Base-by-base conservation (phyloP, 805 yeast genomes). In the Groenewaldozyma tartarivorans region DNA sequence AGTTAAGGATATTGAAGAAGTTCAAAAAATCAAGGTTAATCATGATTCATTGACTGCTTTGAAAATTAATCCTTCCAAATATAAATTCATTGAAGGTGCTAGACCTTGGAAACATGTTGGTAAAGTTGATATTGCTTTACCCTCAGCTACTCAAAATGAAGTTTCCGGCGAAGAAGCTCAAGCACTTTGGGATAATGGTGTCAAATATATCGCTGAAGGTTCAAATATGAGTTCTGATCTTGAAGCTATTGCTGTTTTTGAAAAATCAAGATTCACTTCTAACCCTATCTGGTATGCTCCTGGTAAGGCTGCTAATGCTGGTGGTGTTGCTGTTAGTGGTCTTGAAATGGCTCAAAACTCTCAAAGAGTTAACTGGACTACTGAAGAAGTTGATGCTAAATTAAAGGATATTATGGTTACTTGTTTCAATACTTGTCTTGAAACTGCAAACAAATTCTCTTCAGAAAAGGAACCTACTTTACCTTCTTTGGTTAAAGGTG, bases 341-440 rank as follows among this genome's bases (percentile, higher is more conserved):
- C 76, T 90, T 53, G 98, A 90, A 75, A 92, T 90, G 98, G 96
- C 97, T 51, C 98, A 90, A 74, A 92, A 90, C 84, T 85, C 96
- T 45, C 94, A 82, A 64, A 83, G 96, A 74, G 77, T 79, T 52
- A 67, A 69, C 53, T 92, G 97, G 96, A 75, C 95, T 49, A 56
- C 79, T 46, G 96, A 87, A 73, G 86, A 85, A 71, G 97, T 90
- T 56, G 97, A 90, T 67, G 63, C 66, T 48, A 87, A 84, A 69
- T 78, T 90, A 63, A 86, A 87, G 79, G 75, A 74, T 62, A 90
- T 92, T 66, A 90, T 90, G 97, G 72, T 79, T 64, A 78, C 74
- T 63, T 85, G 96, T 72, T 90, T 90, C 78, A 72, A 84, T 65
- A 83, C 79, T 75, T 90, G 96, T 69, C 79, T 86, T 71, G 74